A percentile compares a stretch with the other conserved stretches of the same genome.
These are phyloP conservation scores for Aspergillus fumigatiaffinis DNA, from an alignment of 2,329 filamentous ascomycete genomes.

Conservation along the genomic window DNA sequence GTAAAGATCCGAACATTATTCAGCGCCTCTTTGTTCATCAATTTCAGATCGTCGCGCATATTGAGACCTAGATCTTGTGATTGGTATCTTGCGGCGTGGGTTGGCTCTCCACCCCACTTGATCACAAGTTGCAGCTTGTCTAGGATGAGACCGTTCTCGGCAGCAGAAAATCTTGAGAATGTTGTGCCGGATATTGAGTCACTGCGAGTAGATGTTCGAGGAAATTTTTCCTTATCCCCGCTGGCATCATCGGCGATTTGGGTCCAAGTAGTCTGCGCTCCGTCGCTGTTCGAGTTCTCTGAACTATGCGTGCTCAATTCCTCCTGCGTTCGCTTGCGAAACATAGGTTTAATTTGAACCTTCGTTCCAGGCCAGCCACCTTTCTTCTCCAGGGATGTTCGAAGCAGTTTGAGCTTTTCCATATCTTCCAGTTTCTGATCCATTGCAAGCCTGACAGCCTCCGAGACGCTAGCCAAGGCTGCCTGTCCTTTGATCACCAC, in stretches of 20 bases:
- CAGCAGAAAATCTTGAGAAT: constrained; percentile 88
- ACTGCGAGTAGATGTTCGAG: constrained; percentile 59
- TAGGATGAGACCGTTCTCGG: constrained; percentile 85
- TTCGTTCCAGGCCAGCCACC: constrained; percentile 93
- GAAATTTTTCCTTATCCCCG: constrained; percentile 31
- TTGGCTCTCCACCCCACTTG: constrained; percentile 98
- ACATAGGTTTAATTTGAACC: constrained; percentile 99
- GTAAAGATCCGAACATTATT: constrained; percentile 94
- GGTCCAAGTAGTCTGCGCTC: constrained; percentile 7
- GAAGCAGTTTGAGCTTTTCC: constrained; percentile 78
- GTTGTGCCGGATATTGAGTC: constrained; percentile 88
- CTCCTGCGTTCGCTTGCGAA: constrained; percentile 77
- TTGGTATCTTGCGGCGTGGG: constrained; percentile 94
- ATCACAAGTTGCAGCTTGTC: constrained; percentile 97
- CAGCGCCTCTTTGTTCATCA: constrained; percentile 88
- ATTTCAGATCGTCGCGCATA: constrained; percentile 88
- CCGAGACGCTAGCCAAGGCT: constrained; percentile 80
- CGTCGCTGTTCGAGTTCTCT: constrained; percentile 13
- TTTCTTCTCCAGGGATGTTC: constrained; percentile 87
- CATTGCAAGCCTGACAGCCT: constrained; percentile 79
- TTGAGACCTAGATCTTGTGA: constrained; percentile 91
- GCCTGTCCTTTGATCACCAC: constrained; percentile 90
- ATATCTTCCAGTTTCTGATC: constrained; percentile 76
- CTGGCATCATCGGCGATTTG: constrained; percentile 18
- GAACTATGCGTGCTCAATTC: constrained; percentile 40